These are phyloP conservation scores for Uromyces viciae-fabae DNA, from an alignment of 1,284 basidiomycete species.

Conservation along the genomic window DNA sequence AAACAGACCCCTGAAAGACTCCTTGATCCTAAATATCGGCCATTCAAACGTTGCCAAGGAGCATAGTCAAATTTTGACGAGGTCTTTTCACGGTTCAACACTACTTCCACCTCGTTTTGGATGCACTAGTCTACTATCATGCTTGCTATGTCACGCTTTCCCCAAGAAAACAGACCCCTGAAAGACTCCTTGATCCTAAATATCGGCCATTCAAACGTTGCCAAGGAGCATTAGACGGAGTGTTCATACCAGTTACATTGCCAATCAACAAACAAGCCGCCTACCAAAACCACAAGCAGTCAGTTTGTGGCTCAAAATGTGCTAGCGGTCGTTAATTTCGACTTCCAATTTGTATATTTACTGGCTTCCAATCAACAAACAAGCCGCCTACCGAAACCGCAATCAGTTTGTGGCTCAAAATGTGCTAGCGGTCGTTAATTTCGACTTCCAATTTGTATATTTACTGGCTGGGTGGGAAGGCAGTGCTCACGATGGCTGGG, in stretches of 20 bases:
- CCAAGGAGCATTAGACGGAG: conserved; percentile 54
- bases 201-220: conserved; percentile 52
- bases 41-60: conserved; percentile 52
- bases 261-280: conserved; percentile 44
- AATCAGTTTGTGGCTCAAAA: too few species aligned
- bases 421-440: too few species aligned
- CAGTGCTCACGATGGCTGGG: background rate
- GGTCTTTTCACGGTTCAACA: background rate
- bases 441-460: too few species aligned
- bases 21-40: conserved; percentile 46
- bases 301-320: conserved; percentile 53
- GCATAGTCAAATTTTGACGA: too few species aligned
- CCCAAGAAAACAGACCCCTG: background rate
- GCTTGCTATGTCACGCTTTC: background rate
- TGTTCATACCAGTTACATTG: conserved; percentile 50
- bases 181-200: background rate
- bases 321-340: conserved; percentile 53
- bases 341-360: conserved; percentile 54
- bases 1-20: background rate
- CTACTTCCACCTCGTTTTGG: background rate
- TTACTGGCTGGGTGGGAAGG: background rate
- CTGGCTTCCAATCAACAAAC: too few species aligned
- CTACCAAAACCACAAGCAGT: conserved; percentile 52
- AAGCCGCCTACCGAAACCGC: too few species aligned
- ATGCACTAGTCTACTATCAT: background rate